A percentile compares a stretch with the other conserved stretches of the same genome.
Conservation (phyloP, 208 protist genomes). For the Leishmania guyanensis region DNA sequence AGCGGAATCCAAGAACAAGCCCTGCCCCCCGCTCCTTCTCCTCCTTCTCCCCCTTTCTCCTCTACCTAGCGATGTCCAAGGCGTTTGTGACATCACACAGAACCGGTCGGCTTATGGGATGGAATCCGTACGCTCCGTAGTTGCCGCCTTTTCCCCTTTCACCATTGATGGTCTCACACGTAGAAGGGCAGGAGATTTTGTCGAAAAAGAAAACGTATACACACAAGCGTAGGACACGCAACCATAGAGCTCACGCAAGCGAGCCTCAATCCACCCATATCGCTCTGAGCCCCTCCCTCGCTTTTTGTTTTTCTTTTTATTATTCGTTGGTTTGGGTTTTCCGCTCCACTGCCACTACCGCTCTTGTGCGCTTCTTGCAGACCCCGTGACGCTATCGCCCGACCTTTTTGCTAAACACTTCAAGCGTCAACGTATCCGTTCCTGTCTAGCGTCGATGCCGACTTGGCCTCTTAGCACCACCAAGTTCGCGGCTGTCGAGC, state of each 20-base stretch:
- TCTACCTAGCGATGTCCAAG: no score
- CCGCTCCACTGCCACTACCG: neutral
- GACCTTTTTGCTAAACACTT: neutral
- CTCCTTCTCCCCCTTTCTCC: no score
- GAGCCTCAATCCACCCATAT: neutral
- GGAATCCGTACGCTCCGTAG: neutral
- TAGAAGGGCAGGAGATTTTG: neutral
- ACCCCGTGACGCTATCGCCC: neutral
- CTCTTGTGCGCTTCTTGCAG: neutral
- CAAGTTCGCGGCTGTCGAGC: constrained; percentile 13
- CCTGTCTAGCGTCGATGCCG: constrained; percentile 5
- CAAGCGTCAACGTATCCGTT: neutral
- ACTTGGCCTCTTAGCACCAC: constrained; percentile 14
- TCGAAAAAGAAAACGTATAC: neutral
- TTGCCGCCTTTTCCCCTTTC: neutral
- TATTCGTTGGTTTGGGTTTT: neutral
- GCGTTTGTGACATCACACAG: no score
- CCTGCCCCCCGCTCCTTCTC: no score
- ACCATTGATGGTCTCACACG: neutral
- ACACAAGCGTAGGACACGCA: neutral
- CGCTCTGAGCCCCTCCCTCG: neutral
- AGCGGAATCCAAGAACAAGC: neutral
- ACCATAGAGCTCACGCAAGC: neutral
- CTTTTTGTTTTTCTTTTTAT: neutral
- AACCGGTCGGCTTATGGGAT: neutral